Base-by-base conservation (phyloP, 2,329 filamentous ascomycete species). In the Fusarium sp. region DNA sequence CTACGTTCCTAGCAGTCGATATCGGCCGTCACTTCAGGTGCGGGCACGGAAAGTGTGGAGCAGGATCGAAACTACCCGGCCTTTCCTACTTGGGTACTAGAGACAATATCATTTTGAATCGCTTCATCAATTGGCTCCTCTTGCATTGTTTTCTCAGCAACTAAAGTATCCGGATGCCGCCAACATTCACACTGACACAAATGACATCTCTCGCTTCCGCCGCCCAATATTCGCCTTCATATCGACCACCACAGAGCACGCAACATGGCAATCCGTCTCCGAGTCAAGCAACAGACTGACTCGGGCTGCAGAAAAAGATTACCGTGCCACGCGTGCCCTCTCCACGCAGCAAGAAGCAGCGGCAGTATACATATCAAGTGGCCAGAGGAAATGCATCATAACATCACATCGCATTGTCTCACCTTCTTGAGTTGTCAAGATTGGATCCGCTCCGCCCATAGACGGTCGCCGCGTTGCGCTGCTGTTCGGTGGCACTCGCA, bases 331-430 rank as follows among this genome's bases (percentile, higher is more conserved):
- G 13, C 31, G 31, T 34, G 61, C 61, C 61, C 59, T 65, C 53
- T 66, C 48, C 53, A 22, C 62, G 63, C 62, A 66, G 62, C 46
- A 56, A 32, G 42, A 64, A 36, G 40, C 51, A 53, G 47, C 35
- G 38, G 24, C 38, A 60, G 34, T 64, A 40, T 40, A 50, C 38
- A 58, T 42, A 38, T 40, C 29, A 59, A 64, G 62, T 65, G 58
- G 57, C 67, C 63, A 60, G 45, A 53, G 50, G 31, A 60, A 52
- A 67, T 54, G 68, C 64, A 69, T 35, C 58, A 70, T 68, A 61
- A 70, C 64, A 69, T 70, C 68, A 69, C 54, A 61, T 68, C 64
- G 61, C 66, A 68, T 70, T 54, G 55, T 53, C 54, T 65, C 51
- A 52, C 59, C 53, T 68, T 57, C 36, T 53, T 45, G 44, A 58